Evolutionary conservation across 2,329 filamentous ascomycete genomes (phyloP).

Genomic region (Colletotrichum cereale): DNA sequence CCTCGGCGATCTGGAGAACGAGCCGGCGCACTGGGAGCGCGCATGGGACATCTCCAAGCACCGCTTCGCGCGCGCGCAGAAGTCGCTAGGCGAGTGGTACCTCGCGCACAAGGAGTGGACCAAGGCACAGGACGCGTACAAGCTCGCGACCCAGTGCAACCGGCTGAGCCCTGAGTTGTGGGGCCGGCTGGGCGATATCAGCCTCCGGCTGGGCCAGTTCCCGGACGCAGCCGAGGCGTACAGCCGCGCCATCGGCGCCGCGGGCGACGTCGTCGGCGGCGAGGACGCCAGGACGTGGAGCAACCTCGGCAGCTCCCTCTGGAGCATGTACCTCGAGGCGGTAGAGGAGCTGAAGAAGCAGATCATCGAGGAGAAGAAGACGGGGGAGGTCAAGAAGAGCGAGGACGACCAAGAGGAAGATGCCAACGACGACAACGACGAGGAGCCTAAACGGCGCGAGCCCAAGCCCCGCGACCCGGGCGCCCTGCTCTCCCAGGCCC

Average conservation of each 20-base stretch:
- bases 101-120: conserved; percentile 74
- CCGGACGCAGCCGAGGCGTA: conserved; percentile 86
- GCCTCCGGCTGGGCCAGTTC: conserved; percentile 82
- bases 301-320: conserved; percentile 88
- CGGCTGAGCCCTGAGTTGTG: conserved; percentile 86
- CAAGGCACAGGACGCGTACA: conserved; percentile 82
- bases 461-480: conserved; percentile 61
- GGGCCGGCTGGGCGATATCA: conserved; percentile 91
- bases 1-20: conserved; percentile 86
- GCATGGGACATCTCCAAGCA: conserved; percentile 88
- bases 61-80: conserved; percentile 88
- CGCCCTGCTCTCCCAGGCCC: conserved; percentile 77
- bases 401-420: conserved; percentile 43
- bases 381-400: conserved; percentile 30
- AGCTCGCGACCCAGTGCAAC: conserved; percentile 81
- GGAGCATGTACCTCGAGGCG: conserved; percentile 73
- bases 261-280: conserved; percentile 75
- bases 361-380: conserved; percentile 33
- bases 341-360: conserved; percentile 52
- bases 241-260: conserved; percentile 78
- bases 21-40: conserved; percentile 81
- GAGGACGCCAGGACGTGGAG: conserved; percentile 94
- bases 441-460: conserved; percentile 10
- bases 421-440: conserved; percentile 39
- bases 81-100: conserved; percentile 85